Conservation (phyloP, 306 rosid genomes). For the Lupinus albus region DNA sequence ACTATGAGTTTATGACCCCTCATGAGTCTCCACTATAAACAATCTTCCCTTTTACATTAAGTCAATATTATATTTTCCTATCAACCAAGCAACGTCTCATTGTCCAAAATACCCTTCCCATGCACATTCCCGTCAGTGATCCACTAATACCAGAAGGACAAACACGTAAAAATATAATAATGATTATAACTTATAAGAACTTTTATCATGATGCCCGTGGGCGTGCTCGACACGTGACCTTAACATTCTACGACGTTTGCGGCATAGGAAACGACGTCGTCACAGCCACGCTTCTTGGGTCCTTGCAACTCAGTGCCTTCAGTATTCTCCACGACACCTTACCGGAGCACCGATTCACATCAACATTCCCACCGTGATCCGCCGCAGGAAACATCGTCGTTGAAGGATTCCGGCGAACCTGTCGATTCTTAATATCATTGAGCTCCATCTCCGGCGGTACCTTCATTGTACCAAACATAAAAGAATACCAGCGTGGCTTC, state of each 20-base stretch:
- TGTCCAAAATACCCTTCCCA: slow-evolving; percentile 45
- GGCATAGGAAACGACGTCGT: slow-evolving; percentile 62
- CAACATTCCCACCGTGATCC: slow-evolving; percentile 38
- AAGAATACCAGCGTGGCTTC: slow-evolving; percentile 69
- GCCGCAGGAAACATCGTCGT: slow-evolving; percentile 41
- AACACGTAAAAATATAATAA: neutral
- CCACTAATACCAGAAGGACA: slow-evolving; percentile 14
- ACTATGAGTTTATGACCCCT: slow-evolving; percentile 41
- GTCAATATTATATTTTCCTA: slow-evolving; percentile 41
- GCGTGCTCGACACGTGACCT: slow-evolving; percentile 41
- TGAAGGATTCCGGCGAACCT: slow-evolving; percentile 57
- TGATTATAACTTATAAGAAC: neutral
- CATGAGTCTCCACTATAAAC: slow-evolving; percentile 45
- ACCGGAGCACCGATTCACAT: slow-evolving; percentile 54
- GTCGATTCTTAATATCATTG: slow-evolving; percentile 71
- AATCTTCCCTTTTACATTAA: slow-evolving; percentile 56
- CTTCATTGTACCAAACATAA: slow-evolving; percentile 71
- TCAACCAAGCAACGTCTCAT: slow-evolving; percentile 23
- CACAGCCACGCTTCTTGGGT: slow-evolving; percentile 64
- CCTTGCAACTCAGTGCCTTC: slow-evolving; percentile 81
- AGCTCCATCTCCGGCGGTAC: slow-evolving; percentile 83
- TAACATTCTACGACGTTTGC: slow-evolving; percentile 33
- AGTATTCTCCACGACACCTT: slow-evolving; percentile 77
- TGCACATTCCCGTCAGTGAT: neutral
- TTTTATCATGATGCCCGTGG: neutral